Conservation (phyloP, 768 basidiomycete genomes). For the Melanogaster broomeanus region DNA sequence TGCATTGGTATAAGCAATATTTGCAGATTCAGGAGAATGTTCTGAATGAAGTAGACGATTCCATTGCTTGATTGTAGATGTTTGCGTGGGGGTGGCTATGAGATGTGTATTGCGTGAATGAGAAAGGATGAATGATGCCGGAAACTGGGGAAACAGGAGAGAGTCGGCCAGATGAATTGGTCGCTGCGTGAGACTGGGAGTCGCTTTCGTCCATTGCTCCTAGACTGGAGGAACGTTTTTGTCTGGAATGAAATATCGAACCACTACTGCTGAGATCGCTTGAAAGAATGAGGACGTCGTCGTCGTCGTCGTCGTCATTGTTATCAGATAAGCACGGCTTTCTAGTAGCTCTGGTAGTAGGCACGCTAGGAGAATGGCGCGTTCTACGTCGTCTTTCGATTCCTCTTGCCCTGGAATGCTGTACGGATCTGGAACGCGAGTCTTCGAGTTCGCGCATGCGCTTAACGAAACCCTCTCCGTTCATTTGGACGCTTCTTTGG, state of each 20-base stretch:
- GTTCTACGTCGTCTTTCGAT: conserved; percentile 45
- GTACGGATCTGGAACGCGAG: conserved; percentile 44
- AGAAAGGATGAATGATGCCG: conserved; percentile 17
- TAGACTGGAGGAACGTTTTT: conserved; percentile 47
- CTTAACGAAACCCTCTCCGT: conserved; percentile 65
- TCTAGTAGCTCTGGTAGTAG: conserved; percentile 10
- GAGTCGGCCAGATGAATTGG: conserved; percentile 17
- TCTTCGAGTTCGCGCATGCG: conserved; percentile 76
- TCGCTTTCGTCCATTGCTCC: conserved; percentile 44
- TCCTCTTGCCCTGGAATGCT: conserved; percentile 40
- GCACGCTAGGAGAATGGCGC: conserved; percentile 31
- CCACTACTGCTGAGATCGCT: conserved; percentile 23
- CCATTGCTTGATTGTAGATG: conserved; percentile 11
- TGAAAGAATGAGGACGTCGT: conserved; percentile 58
- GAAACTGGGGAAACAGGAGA: conserved; percentile 19
- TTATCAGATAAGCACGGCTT: conserved; percentile 33
- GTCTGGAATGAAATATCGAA: conserved; percentile 20
- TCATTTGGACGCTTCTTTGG: conserved; percentile 59
- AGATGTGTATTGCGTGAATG: conserved; percentile 12
- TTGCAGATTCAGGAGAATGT: conserved; percentile 28
- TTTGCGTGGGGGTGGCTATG: conserved; percentile 11
- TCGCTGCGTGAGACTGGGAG: conserved; percentile 14
- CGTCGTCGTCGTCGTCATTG: conserved; percentile 55
- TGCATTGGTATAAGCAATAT: conserved; percentile 27
- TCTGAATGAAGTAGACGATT: conserved; percentile 22